A percentile compares a stretch with the other conserved stretches of the same genome.
Evolutionary conservation across 139 green algal species (phyloP).

Genomic region (Tetraselmis chui): DNA sequence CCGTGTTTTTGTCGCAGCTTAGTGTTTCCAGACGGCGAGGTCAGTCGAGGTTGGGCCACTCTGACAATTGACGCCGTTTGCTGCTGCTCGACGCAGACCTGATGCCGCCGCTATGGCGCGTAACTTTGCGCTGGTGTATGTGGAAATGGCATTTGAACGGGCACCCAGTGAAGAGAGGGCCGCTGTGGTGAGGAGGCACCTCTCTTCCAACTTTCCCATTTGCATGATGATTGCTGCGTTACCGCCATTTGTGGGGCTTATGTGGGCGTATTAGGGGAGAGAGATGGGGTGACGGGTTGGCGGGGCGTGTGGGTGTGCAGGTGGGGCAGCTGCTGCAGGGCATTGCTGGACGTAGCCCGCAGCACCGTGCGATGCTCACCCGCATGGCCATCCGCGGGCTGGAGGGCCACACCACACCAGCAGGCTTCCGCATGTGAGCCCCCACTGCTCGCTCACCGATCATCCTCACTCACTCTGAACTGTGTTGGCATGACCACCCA

Average conservation of each 20-base stretch:
- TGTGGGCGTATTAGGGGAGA: neutral
- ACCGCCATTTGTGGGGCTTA: neutral
- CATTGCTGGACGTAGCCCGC: constrained; percentile 22
- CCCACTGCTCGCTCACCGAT: too few relatives aligned
- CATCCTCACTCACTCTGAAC: too few relatives aligned
- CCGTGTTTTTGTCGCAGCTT: too few relatives aligned
- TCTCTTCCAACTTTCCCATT: too few relatives aligned
- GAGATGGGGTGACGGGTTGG: neutral
- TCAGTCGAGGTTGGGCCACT: too few relatives aligned
- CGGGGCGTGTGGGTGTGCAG: constrained; percentile 25
- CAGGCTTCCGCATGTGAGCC: neutral
- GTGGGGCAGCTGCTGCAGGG: constrained; percentile 43
- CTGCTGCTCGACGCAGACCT: neutral
- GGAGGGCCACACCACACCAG: constrained; percentile 6
- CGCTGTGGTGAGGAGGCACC: constrained; percentile 22
- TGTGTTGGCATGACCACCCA: too few relatives aligned
- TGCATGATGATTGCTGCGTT: too few relatives aligned
- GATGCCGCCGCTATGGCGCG: constrained; percentile 34
- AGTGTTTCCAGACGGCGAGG: too few relatives aligned
- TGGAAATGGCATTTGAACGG: constrained; percentile 60
- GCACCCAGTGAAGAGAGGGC: constrained; percentile 29
- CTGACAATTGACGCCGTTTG: too few relatives aligned
- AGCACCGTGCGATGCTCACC: constrained; percentile 57
- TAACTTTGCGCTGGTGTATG: constrained; percentile 80
- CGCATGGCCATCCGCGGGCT: constrained; percentile 41